These are phyloP conservation scores for Colletotrichum scovillei DNA, from an alignment of 2,329 filamentous ascomycete species.

Conservation along the genomic window DNA sequence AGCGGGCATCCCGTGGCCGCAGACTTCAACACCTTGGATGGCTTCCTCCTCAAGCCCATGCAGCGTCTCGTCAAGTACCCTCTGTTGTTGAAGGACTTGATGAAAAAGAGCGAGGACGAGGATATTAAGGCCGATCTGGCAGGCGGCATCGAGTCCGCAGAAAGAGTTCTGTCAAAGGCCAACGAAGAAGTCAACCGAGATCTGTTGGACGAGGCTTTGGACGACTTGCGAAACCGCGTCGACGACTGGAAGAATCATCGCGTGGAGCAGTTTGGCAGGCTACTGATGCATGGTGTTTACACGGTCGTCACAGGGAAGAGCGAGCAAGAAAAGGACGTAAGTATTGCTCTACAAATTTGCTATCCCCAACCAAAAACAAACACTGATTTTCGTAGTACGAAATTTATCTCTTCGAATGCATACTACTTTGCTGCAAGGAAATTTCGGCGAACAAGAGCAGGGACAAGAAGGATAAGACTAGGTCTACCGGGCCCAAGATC, in stretches of 20 bases:
- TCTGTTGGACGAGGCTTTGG: conserved; percentile 83
- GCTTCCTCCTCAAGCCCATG: conserved; percentile 96
- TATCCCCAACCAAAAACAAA: neutral
- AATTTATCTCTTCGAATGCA: conserved; percentile 96
- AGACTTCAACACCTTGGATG: conserved; percentile 87
- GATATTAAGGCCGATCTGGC: conserved; percentile 78
- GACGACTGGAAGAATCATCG: conserved; percentile 98
- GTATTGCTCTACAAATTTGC: conserved; percentile 41
- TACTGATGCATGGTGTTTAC: conserved; percentile 90
- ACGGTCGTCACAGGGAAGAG: conserved; percentile 90
- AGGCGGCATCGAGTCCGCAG: conserved; percentile 83
- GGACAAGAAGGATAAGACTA: conserved; percentile 77
- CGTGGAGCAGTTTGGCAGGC: conserved; percentile 89
- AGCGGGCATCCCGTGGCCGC: conserved; percentile 85
- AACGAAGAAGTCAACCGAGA: conserved; percentile 93
- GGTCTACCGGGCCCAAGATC: conserved; percentile 65
- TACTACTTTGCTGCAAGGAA: conserved; percentile 97
- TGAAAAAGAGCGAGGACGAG: conserved; percentile 85
- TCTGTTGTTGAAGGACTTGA: conserved; percentile 86
- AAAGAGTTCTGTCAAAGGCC: conserved; percentile 83
- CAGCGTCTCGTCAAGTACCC: conserved; percentile 96
- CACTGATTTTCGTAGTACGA: conserved; percentile 76
- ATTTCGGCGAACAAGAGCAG: conserved; percentile 85
- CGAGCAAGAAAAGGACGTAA: conserved; percentile 90
- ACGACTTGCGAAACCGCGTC: conserved; percentile 83